Evolutionary conservation across 805 yeast species (phyloP).

Genomic region (Ogataea populi-albae): DNA sequence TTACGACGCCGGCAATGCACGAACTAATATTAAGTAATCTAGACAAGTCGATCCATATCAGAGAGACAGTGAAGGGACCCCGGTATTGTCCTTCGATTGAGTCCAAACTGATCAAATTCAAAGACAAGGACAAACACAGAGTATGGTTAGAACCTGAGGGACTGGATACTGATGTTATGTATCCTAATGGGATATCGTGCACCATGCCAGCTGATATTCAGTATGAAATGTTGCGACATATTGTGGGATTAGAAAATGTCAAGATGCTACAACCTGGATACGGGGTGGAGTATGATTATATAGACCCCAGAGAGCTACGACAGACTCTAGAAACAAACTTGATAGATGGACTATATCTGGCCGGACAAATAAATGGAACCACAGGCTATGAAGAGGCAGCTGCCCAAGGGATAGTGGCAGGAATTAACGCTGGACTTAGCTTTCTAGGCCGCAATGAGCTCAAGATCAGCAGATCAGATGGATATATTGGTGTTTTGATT

Average conservation of each 20-base stretch:
- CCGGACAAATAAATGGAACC: slow-evolving; percentile 98
- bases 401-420: slow-evolving; percentile 93
- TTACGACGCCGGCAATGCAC: slow-evolving; percentile 75
- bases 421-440: slow-evolving; percentile 85
- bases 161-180: slow-evolving; percentile 75
- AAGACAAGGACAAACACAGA: slow-evolving; percentile 71
- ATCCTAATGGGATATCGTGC: slow-evolving; percentile 94
- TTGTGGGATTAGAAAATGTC: slow-evolving; percentile 87
- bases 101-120: slow-evolving; percentile 77
- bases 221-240: slow-evolving; percentile 63
- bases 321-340: slow-evolving; percentile 78
- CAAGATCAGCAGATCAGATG: slow-evolving; percentile 69
- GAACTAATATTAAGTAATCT: slow-evolving; percentile 64
- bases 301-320: slow-evolving; percentile 85
- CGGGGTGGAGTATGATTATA: slow-evolving; percentile 98
- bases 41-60: slow-evolving; percentile 81
- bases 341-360: slow-evolving; percentile 75
- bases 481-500: slow-evolving; percentile 86
- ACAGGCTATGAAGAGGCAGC: slow-evolving; percentile 99
- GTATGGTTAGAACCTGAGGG: slow-evolving; percentile 99
- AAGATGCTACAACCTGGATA: slow-evolving; percentile 93
- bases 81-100: slow-evolving; percentile 97
- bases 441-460: slow-evolving; percentile 41
- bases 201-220: slow-evolving; percentile 97
- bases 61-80: slow-evolving; percentile 95